Base-by-base conservation (phyloP, 2,329 filamentous ascomycete species). In the Bipolaris bicolor region DNA sequence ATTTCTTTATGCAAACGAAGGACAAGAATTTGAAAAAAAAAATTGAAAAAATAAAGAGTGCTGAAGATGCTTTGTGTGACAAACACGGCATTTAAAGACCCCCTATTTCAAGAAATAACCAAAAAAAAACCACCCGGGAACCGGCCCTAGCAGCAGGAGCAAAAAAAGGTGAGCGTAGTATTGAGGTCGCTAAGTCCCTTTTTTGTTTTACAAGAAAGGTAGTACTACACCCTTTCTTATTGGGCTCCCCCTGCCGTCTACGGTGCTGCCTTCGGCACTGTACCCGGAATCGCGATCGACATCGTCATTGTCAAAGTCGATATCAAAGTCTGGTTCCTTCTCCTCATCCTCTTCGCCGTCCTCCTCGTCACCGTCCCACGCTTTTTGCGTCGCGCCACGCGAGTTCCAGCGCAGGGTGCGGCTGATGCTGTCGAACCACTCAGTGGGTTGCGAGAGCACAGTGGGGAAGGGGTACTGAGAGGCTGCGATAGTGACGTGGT, bases 401-500 rank as follows among this genome's bases (percentile, higher is more conserved):
- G 90, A 94, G 78, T 99, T 99, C 95, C 95, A 99, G 61, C 93
- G 86, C 57, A 99, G 82, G 3, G 94, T 97, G 59, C 94, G 87
- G 51, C 91, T 92, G 47, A 99, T 92, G 70, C 91, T 96, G 76
- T 97, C 91, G 73, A 99, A 97, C 95, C 95, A 99, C 76, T 99
- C 95, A 1, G 89, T 90, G 60, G 89, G 89, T 62, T 90, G 91
- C 63, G 92, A 90, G 56, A 96, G 91, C 41, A 99, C 94, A 1
- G 95, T 98, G 2, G 95, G 95, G 80, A 99, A 98, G 0, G 95
- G 95, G 71, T 97, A 99, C 74, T 96, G 92, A 29, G 91, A 96
- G 3, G 95, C 95, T 39, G 94, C 92, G 69, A 99, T 95, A 59
- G 94, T 97, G 74, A 99, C 95, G 69, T 94, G 91, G 78, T 99